phyloP scores from a whole-genome alignment of 2,329 filamentous ascomycete genomes.

The Aspergillus viridinutans region DNA sequence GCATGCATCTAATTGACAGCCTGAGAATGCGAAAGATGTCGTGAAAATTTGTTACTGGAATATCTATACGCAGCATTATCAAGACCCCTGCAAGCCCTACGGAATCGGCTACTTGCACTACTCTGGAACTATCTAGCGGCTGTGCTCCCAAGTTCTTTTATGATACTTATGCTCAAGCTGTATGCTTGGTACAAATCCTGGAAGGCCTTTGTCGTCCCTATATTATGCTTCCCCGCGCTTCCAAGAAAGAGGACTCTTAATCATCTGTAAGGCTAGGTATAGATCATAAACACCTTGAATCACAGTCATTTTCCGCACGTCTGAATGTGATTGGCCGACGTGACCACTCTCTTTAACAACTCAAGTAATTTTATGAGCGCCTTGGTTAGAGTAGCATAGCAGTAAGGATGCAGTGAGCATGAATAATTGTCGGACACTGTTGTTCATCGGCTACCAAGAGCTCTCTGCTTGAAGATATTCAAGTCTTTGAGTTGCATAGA shows the following conservation, averaged over 20 bases:
- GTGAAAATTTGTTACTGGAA: background rate
- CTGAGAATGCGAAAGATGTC: background rate
- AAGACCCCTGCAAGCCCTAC: background rate
- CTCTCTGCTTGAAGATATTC: slow-evolving; percentile 23
- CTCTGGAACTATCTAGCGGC: background rate
- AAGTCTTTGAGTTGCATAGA: slow-evolving; percentile 31
- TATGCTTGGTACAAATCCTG: background rate
- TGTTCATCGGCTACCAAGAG: slow-evolving; percentile 17
- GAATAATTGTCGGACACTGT: background rate
- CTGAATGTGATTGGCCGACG: background rate
- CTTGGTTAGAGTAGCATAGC: background rate
- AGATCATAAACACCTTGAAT: background rate
- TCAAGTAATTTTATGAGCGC: background rate
- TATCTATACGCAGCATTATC: background rate
- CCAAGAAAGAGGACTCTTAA: background rate
- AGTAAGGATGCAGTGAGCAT: too few relatives aligned
- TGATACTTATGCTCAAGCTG: background rate
- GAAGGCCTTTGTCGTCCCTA: background rate
- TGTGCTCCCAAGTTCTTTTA: background rate
- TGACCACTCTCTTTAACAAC: background rate
- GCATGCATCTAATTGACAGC: background rate
- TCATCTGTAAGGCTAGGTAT: background rate
- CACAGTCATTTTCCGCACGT: background rate
- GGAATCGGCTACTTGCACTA: background rate
- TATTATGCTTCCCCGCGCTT: background rate